Base-by-base conservation (phyloP, 345 rosid genomes). In the Hibiscus trionum region DNA sequence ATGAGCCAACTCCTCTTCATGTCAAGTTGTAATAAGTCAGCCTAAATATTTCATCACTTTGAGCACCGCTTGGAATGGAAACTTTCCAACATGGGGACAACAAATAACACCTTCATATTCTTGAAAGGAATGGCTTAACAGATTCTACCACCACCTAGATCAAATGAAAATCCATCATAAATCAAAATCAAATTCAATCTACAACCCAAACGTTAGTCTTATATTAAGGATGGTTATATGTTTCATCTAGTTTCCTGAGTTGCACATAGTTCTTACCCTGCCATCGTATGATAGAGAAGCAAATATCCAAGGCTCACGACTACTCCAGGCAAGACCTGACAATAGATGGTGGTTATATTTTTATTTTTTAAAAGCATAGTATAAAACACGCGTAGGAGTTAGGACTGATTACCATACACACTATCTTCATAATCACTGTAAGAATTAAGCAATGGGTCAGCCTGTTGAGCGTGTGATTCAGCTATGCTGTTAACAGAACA, bases 271-370 rank as follows among this genome's bases (percentile, higher is more conserved):
- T 63, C 91, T 85, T 83, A 91, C 96, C 91, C 96, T 85, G 71
- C 97, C 98, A 83, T 95, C 96, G 66, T 92, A 95, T 21, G 97
- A 95, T 70, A 92, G 65, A 15, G 99, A 90, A 50, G 97, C 96
- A 79, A 90, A 95, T 64, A 92, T 78, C 93, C 87, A 92, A 57
- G 93, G 96, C 77, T 92, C 97, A 7, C 89, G 88, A 64, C 86
- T 82, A 80, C 97, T 92, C 99, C 97, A 92, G 68, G 96, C 86
- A 77, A 95, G 88, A 66, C 96, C 99, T 92, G 82, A 47, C 26
- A 71, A 76, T 29, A 55, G 27, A 78, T 52, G 47, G 77, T 70
- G 55, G 55, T 29, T 55, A 72, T 65, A 69, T 66, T 29, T 44
- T 10, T 11, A 46, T 46, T 52, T 8, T 44, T 33, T 69, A 19